A percentile compares a stretch with the other conserved stretches of the same genome.
Conservation (phyloP, 768 basidiomycete genomes). For the Psilocybe subaeruginosa region DNA sequence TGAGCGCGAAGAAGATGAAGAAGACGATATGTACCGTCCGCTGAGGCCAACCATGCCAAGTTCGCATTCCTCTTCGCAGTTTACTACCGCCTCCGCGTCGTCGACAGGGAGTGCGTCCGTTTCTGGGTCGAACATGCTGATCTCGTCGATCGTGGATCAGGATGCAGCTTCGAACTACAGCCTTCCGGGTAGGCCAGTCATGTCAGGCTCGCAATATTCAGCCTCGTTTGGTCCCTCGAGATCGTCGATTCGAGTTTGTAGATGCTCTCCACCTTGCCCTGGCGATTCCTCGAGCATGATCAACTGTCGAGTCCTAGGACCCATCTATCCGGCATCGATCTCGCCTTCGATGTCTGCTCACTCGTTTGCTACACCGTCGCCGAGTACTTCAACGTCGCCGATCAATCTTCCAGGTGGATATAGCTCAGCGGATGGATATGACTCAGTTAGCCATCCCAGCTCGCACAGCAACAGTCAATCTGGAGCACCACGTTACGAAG, state of each 20-base stretch:
- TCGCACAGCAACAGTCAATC: background rate
- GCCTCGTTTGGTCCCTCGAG: constrained; percentile 3
- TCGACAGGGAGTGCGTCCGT: background rate
- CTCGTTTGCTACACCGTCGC: background rate
- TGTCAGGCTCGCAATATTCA: background rate
- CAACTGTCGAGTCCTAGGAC: background rate
- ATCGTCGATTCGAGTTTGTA: background rate
- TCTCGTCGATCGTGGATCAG: background rate
- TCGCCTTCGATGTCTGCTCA: constrained; percentile 6
- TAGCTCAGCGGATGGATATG: background rate
- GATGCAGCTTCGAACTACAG: background rate
- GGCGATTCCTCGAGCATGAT: background rate
- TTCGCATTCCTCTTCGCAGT: background rate
- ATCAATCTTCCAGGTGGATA: background rate
- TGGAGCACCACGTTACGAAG: background rate
- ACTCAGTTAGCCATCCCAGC: no score
- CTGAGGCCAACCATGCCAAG: background rate
- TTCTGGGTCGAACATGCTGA: background rate
- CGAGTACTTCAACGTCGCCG: background rate
- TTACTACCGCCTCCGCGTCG: background rate
- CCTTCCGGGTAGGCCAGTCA: background rate
- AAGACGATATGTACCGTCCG: background rate
- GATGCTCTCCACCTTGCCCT: background rate
- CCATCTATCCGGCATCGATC: background rate
- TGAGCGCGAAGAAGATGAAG: background rate